Evolutionary conservation across 306 rosid species (phyloP), one percentile per base, ranked within the genome.

Genomic region (Psophocarpus tetragonolobus): DNA sequence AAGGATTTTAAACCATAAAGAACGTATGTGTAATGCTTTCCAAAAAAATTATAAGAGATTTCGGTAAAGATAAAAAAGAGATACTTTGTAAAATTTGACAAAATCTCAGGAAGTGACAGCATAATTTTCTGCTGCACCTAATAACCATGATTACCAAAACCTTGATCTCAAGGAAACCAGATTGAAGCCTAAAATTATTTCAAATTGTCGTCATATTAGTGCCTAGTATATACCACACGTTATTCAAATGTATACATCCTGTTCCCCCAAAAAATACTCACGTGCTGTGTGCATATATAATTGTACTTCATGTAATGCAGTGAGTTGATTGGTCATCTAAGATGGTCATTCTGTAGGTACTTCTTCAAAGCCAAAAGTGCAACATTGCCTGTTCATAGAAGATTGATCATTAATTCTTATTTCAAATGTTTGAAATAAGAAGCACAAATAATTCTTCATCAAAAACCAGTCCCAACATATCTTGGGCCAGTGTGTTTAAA

Each of bases 311-410:
- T 54, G 57, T 32, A 68, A 48, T 8, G 76, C 66, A 15, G 67
- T 64, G 54, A 79, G 65, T 35, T 70, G 36, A 29, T 36, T 21
- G 44, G 74, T 76, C 61, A 0, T 35, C n/a, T 73, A 74, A 71
- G 79, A 35, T 51, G 53, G 38, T 27, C 75, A 26, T 64, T 68
- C 45, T 36, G 69, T 29, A 76, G 78, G 68, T 70, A 77, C 78
- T 82, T 58, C 51, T 79, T 94, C 84, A 92, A 35, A 92, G 58
- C 98, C 98, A 95, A 69, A 88, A 91, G 83, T 91, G 82, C 69
- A 89, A 81, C 98, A 95, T 87, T 86, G 97, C 98, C 97, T 95
- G 96, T 80, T 63, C 87, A 86, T 56, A 66, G 50, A 80, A 84
- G 71, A 23, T 60, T 50, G 3, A 27, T 64, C 45, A 75, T 74